phyloP scores from a whole-genome alignment of 1,284 basidiomycete species.

The Fereydounia khargensis region DNA sequence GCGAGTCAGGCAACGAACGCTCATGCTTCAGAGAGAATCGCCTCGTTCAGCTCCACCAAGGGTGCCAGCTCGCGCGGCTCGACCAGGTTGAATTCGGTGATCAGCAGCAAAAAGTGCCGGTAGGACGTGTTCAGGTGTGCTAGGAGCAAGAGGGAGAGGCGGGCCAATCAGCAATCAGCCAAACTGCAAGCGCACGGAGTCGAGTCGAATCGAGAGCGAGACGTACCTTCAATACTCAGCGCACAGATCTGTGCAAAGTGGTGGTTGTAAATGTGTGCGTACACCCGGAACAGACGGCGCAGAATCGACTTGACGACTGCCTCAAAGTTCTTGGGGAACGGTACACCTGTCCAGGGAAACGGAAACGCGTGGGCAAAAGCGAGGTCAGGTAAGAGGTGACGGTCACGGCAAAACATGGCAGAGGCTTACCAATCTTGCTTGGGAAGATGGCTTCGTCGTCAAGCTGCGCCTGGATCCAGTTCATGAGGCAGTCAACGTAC shows the following conservation, averaged over 20 bases:
- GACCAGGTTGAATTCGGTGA: constrained; percentile 96
- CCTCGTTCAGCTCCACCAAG: constrained; percentile 92
- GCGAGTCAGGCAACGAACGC: not conserved
- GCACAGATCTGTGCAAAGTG: constrained; percentile 99
- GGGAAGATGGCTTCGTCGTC: constrained; percentile 94
- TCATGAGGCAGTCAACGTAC: constrained; percentile 98
- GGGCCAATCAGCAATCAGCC: not conserved
- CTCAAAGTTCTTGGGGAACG: constrained; percentile 87
- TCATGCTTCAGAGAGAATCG: constrained; percentile 66
- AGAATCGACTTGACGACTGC: constrained; percentile 89
- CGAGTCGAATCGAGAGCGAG: too few species aligned
- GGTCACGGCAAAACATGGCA: too few species aligned
- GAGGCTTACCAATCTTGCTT: constrained; percentile 75
- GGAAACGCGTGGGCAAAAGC: too few species aligned
- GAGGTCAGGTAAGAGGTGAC: too few species aligned
- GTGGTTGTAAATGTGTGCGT: constrained; percentile 98
- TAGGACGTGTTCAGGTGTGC: constrained; percentile 99
- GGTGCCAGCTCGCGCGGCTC: constrained; percentile 96
- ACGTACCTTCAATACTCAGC: constrained; percentile 88
- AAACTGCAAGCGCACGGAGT: not conserved
- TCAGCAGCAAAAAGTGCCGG: constrained; percentile 94
- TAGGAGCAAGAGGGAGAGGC: not conserved
- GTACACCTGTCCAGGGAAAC: constrained; percentile 77
- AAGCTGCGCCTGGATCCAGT: constrained; percentile 90
- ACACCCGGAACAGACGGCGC: constrained; percentile 89